Conservation (phyloP, 2,329 filamentous ascomycete species). For the Microascus cirrosus region DNA sequence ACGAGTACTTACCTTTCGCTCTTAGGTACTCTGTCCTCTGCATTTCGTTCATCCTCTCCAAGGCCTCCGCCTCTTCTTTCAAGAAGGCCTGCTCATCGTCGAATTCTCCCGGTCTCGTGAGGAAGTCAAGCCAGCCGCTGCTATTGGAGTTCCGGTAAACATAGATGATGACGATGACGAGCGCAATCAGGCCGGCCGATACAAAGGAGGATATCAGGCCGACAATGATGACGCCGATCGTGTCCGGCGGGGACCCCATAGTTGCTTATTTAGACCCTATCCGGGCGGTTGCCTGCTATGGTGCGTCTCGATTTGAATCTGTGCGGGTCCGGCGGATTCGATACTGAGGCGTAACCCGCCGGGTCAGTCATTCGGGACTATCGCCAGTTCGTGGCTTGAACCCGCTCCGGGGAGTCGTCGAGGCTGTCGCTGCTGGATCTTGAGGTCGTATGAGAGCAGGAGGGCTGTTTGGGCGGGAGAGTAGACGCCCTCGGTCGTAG, state of each 20-base stretch:
- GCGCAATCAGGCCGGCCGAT: conserved; percentile 65
- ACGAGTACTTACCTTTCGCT: conserved; percentile 70
- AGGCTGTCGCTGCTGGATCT: not conserved
- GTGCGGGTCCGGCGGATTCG: not conserved
- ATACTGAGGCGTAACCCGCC: not conserved
- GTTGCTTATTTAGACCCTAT: not conserved
- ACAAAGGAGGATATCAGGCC: conserved; percentile 81
- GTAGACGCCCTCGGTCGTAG: not conserved
- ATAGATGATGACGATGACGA: conserved; percentile 52
- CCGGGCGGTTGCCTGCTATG: not conserved
- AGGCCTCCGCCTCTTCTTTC: conserved; percentile 85
- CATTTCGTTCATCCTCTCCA: conserved; percentile 93
- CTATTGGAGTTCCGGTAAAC: conserved; percentile 38
- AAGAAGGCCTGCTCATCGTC: conserved; percentile 95
- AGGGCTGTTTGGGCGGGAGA: not conserved
- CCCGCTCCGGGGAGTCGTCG: not conserved
- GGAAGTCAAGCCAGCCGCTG: conserved; percentile 55
- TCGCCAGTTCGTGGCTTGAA: not conserved
- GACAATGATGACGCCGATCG: conserved; percentile 48
- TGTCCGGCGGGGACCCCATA: conserved; percentile 7
- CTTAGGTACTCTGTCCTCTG: conserved; percentile 81
- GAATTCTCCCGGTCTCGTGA: conserved; percentile 89
- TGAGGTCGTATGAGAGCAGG: not conserved
- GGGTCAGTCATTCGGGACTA: not conserved
- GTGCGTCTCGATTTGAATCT: not conserved